Percentiles rank a stretch among this genome's conserved stretches.
Evolutionary conservation across 2,329 filamentous ascomycete genomes (phyloP).

Genomic region (Pseudodiploospora longispora): DNA sequence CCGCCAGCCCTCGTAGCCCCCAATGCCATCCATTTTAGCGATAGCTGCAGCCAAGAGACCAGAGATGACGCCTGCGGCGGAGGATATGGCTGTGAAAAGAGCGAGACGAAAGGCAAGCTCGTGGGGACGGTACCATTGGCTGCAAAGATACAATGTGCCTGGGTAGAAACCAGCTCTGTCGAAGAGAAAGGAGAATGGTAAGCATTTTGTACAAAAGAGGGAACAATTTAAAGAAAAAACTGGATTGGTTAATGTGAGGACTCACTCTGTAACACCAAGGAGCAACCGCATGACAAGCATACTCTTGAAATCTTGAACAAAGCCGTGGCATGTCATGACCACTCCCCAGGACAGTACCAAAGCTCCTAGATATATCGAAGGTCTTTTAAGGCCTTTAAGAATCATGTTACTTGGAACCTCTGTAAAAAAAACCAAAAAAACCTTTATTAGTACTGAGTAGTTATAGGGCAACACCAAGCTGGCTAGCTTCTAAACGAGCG

Average conservation of each 20-base stretch:
- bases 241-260: not conserved
- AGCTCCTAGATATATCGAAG: no score
- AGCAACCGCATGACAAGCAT: conserved; percentile 14
- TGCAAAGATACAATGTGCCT: conserved; percentile 19
- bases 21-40: conserved; percentile 21
- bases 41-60: conserved; percentile 14
- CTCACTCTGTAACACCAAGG: conserved; percentile 24
- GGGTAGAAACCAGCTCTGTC: conserved; percentile 22
- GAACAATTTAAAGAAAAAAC: no score
- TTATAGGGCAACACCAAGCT: conserved; percentile 4
- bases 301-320: no score
- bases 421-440: no score
- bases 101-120: conserved; percentile 19
- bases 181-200: not conserved
- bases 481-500: conserved; percentile 20
- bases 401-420: no score
- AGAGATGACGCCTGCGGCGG: conserved; percentile 41
- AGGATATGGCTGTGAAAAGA: conserved; percentile 17
- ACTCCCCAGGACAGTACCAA: no score
- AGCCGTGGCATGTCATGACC: no score
- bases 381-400: no score
- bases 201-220: not conserved
- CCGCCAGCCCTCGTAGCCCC: conserved; percentile 48
- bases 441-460: no score
- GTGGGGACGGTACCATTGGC: conserved; percentile 22